These are phyloP conservation scores for Mortierella antarctica DNA, from an alignment of 192 early-diverging fungal species.

Conservation along the genomic window DNA sequence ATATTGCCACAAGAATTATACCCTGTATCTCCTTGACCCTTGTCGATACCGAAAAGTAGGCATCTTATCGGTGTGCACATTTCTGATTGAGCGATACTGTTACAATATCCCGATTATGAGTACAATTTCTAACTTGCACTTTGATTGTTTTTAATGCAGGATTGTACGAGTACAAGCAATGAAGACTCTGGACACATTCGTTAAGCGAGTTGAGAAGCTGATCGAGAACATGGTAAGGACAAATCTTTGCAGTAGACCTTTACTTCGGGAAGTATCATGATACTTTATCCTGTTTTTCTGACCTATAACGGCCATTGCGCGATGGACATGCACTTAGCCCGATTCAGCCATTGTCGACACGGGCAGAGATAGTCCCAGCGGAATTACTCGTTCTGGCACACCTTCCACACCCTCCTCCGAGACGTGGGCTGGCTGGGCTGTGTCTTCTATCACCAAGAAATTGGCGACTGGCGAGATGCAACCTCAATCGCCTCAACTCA, in stretches of 20 bases:
- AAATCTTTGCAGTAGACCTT: neutral
- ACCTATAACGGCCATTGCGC: neutral
- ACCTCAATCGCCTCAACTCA: constrained; percentile 10
- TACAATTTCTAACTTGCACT: no score
- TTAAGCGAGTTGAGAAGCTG: constrained; percentile 74
- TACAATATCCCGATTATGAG: no score
- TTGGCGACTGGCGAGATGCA: constrained; percentile 45
- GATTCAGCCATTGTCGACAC: constrained; percentile 59
- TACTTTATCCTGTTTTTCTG: neutral
- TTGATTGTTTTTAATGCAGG: constrained; percentile 43
- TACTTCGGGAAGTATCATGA: constrained; percentile 1
- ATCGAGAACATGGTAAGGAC: constrained; percentile 68
- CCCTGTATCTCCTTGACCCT: constrained; percentile 75
- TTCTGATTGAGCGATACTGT: neutral
- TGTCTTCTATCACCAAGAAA: constrained; percentile 77
- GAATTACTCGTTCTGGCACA: constrained; percentile 27
- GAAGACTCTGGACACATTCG: constrained; percentile 75
- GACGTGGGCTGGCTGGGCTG: constrained; percentile 91
- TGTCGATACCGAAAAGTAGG: constrained; percentile 84
- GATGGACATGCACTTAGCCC: constrained; percentile 40
- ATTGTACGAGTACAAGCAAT: constrained; percentile 87
- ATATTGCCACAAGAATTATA: constrained; percentile 78
- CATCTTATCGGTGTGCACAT: neutral
- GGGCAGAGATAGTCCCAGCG: constrained; percentile 39
- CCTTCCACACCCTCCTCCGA: constrained; percentile 58